Evolutionary conservation across 306 rosid genomes (phyloP).

Genomic region (Cicer chorassanicum): DNA sequence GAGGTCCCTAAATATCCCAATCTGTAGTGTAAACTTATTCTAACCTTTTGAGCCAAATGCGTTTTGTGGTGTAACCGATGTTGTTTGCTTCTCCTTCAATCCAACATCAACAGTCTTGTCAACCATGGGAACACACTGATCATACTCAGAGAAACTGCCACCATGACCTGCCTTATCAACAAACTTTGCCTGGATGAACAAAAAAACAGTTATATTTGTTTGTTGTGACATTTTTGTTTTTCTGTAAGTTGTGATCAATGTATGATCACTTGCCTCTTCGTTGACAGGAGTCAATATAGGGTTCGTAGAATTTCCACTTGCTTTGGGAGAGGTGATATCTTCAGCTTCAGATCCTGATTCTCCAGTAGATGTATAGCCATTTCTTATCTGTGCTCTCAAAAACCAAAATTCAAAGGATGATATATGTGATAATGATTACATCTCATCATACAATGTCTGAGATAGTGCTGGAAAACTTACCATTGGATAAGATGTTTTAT

Average conservation of each 20-base stretch:
- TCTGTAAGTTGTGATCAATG: conserved; percentile 27
- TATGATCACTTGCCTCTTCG: conserved; percentile 69
- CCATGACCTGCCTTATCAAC: conserved; percentile 48
- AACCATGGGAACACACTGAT: conserved; percentile 67
- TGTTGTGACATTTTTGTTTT: conserved; percentile 9
- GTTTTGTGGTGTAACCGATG: conserved; percentile 17
- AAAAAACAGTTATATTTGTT: conserved; percentile 26
- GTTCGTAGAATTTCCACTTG: conserved; percentile 53
- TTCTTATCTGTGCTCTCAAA: conserved; percentile 57
- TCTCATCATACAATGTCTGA: conserved; percentile 21
- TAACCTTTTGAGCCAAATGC: conserved; percentile 55
- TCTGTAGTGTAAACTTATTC: conserved; percentile 2
- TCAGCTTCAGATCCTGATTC: conserved; percentile 93
- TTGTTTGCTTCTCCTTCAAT: conserved; percentile 49
- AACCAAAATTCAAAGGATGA: conserved; percentile 33
- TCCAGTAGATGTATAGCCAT: conserved; percentile 75
- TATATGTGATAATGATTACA: conserved; percentile 18
- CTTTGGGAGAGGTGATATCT: conserved; percentile 75
- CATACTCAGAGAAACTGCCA: conserved; percentile 48
- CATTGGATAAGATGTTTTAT: conserved; percentile 58
- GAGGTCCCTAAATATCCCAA: conserved; percentile 2
- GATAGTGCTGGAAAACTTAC: conserved; percentile 50
- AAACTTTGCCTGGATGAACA: conserved; percentile 59
- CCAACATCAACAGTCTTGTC: conserved; percentile 71
- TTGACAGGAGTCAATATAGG: conserved; percentile 71